Base-by-base conservation (phyloP, 2,329 filamentous ascomycete genomes). In the Alternaria brassicicola region DNA sequence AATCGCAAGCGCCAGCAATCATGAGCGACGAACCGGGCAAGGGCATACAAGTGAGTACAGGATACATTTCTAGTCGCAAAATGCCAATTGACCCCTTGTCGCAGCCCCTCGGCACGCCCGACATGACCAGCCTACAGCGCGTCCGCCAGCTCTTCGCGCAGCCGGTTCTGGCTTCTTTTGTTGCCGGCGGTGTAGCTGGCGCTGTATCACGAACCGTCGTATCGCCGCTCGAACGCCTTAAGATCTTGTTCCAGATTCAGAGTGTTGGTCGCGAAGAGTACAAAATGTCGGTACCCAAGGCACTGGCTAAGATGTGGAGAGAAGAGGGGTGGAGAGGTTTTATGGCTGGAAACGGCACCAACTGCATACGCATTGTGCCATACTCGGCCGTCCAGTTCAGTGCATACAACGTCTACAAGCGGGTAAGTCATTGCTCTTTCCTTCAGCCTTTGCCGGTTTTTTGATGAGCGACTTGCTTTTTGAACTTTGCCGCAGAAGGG, bases 331-430 rank as follows among this genome's bases (percentile, higher is more conserved):
- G 93, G 92, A 88, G 88, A 77, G 95, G 95, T 0, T 96, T 98
- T 79, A 96, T 99, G 93, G 88, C 93, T 66, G 95, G 95, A 51
- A 99, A 99, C 76, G 95, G 95, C 63, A 97, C 93, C 61, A 99
- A 99, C 78, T 99, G 95, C 83, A 92, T 99, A 71, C 91, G 95
- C 62, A 99, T 99, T 67, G 92, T 99, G 51, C 95, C 95, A 4
- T 99, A 99, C 78, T 98, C 94, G 48, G 95, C 95, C 10, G 95
- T 98, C 38, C 95, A 99, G 75, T 99, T 99, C 78, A 94, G 94
- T 68, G 96, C 93, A 75, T 99, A 98, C 82, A 98, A 96, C 76
- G 88, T 98, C 67, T 99, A 99, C 81, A 97, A 96, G 79, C 86
- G 88, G 81, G 93, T 96, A 81, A 76, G 88, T 80, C 48, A 13